Evolutionary conservation across 176 grass and related monocot genomes (phyloP).

Genomic region (Olyra latifolia): DNA sequence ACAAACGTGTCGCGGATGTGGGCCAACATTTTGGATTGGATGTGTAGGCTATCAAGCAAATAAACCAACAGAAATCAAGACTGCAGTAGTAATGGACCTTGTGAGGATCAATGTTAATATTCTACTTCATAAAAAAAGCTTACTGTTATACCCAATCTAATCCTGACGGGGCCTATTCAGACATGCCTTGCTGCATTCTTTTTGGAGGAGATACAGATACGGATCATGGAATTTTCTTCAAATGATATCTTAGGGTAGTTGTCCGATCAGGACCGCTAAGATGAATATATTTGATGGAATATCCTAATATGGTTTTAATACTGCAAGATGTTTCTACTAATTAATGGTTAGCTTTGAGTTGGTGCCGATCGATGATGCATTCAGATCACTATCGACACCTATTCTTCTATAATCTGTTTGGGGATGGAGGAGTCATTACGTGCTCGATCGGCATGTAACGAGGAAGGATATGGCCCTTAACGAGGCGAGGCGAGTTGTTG

Average conservation of each 20-base stretch:
- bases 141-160: constrained; percentile 66
- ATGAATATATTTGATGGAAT: constrained; percentile 54
- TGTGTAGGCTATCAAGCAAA: constrained; percentile 37
- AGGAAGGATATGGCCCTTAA: no score
- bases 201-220: constrained; percentile 74
- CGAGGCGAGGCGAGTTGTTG: no score
- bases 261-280: constrained; percentile 46
- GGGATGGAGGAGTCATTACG: no score
- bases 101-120: constrained; percentile 60
- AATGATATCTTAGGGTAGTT: constrained; percentile 58
- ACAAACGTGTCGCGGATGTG: no score
- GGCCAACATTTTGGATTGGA: no score
- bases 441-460: no score
- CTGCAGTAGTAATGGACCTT: constrained; percentile 73
- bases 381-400: constrained; percentile 84
- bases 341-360: constrained; percentile 80
- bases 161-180: constrained; percentile 57
- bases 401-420: no score
- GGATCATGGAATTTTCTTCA: constrained; percentile 58
- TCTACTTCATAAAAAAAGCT: constrained; percentile 57
- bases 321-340: constrained; percentile 57
- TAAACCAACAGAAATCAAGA: constrained; percentile 44
- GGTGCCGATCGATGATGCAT: constrained; percentile 67
- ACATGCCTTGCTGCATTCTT: constrained; percentile 61
- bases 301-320: constrained; percentile 52